phyloP scores from a whole-genome alignment of 441 rosid species.

The Populus hybrid region DNA sequence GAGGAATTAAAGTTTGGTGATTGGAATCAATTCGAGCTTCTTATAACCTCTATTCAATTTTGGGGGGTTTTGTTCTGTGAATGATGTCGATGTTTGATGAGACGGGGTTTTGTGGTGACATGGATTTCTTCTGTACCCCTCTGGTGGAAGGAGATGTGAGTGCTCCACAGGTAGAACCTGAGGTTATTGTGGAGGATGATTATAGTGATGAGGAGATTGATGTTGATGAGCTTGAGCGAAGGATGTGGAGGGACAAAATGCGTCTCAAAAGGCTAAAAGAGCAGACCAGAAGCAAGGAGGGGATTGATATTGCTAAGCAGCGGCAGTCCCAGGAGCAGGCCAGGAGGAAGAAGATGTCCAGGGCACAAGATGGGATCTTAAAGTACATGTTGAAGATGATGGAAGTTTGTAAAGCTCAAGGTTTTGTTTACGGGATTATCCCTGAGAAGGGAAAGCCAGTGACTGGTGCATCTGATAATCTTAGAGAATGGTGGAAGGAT shows the following conservation, averaged over 20 bases:
- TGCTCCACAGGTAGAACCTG: constrained; percentile 33
- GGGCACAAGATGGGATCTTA: constrained; percentile 83
- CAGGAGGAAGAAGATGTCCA: constrained; percentile 73
- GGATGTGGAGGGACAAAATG: constrained; percentile 76
- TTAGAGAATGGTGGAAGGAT: constrained; percentile 98
- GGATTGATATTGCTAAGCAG: constrained; percentile 58
- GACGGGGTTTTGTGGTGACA: constrained; percentile 63
- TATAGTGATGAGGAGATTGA: constrained; percentile 59
- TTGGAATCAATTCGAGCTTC: constrained; percentile 21
- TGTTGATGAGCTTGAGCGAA: constrained; percentile 71
- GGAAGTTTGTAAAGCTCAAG: constrained; percentile 44
- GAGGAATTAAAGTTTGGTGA: constrained; percentile 19
- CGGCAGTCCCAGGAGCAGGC: constrained; percentile 95
- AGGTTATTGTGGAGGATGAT: constrained; percentile 42
- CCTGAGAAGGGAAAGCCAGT: constrained; percentile 90
- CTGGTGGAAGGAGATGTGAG: constrained; percentile 33
- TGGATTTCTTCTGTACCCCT: constrained; percentile 56
- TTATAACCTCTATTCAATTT: not conserved
- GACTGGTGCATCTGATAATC: constrained; percentile 86
- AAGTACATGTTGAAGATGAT: constrained; percentile 67
- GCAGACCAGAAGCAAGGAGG: constrained; percentile 53
- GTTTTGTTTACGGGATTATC: constrained; percentile 88
- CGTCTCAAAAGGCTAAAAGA: constrained; percentile 68
- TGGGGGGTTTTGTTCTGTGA: not conserved
- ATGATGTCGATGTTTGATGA: constrained; percentile 59